Evolutionary conservation across 2,329 filamentous ascomycete genomes (phyloP), one percentile per base, ranked within the genome.

Genomic region (Colletotrichum sublineola): DNA sequence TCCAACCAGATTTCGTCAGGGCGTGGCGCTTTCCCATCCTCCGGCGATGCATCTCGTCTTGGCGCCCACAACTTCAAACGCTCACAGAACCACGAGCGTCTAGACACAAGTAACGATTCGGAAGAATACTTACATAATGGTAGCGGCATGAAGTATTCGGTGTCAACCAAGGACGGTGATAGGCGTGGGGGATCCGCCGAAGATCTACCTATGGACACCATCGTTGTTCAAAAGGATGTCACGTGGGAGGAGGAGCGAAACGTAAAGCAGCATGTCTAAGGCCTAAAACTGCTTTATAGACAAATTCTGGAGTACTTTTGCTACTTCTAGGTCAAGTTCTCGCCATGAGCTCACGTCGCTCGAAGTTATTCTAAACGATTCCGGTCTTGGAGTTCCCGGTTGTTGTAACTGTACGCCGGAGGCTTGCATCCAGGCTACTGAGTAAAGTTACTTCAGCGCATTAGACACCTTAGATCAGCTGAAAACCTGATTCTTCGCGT

Each of bases 241-340:
- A 68, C 65, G 36, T 68, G 65, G 65, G 65, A 68, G 48, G 65
- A 68, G 38, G 65, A 68, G 57, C 65, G 65, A 12, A 63, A 68
- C 20, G 65, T 36, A 29, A 52, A 31, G 48, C 57, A 62, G 46
- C 65, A 63, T 31, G 46, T 62, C 11, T 55, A 68, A 12, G 29
- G 29, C 33, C 9, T 61, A n/a, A 33, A 24, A 5, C 31, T 15
- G 18, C 29, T n/a, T 14, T 44, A 18, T 58, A 31, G 11, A 24
- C 14, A 24, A 24, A 24, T 24, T 46, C 11, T 46, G 38, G 8
- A 46, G 40, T 60, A 46, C 46, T 40, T n/a, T 48, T 3, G 3
- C n/a, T n/a, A 24, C 18, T n/a, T 9, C n/a, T 6, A 9, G 24
- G 9, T 5, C 20, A 40, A 11, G 0, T 8, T 36, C 33, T 36